These are phyloP conservation scores for Somion occarium DNA, from an alignment of 1,284 basidiomycete species.

Conservation along the genomic window DNA sequence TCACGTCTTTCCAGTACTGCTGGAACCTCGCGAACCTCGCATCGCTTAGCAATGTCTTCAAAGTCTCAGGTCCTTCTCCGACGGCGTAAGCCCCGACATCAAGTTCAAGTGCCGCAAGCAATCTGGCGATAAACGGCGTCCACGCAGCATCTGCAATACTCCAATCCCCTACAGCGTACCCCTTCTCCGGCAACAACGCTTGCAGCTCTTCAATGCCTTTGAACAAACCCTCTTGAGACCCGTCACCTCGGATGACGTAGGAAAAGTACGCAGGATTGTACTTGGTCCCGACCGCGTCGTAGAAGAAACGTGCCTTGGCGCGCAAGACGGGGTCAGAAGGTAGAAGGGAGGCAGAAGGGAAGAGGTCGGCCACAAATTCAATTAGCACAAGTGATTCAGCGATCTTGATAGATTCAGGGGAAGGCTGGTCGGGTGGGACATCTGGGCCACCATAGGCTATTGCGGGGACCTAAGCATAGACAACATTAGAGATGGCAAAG, in stretches of 20 bases:
- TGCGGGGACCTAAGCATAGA: conserved; percentile 11
- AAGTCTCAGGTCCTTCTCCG: conserved; percentile 6
- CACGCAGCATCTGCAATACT: conserved; percentile 4
- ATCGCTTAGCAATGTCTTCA: neutral
- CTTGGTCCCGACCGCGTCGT: conserved; percentile 41
- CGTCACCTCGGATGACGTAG: conserved; percentile 34
- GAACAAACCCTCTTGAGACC: conserved; percentile 22
- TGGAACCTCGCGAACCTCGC: conserved; percentile 3
- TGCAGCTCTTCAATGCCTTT: conserved; percentile 6
- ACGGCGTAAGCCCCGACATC: conserved; percentile 3
- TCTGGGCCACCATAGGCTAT: conserved; percentile 15
- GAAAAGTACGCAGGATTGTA: conserved; percentile 29
- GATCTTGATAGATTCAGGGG: conserved; percentile 48
- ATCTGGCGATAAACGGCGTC: conserved; percentile 3
- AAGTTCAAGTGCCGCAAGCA: conserved; percentile 3
- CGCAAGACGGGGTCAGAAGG: conserved; percentile 45
- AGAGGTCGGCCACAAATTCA: conserved; percentile 52
- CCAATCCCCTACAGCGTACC: conserved; percentile 5
- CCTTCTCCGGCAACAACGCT: conserved; percentile 3
- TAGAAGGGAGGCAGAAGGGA: conserved; percentile 36
- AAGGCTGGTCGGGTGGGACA: conserved; percentile 43
- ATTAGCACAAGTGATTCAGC: conserved; percentile 55
- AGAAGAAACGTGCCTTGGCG: conserved; percentile 52
- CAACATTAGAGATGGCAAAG: neutral
- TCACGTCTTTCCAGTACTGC: conserved; percentile 4